Evolutionary conservation across 1,284 basidiomycete genomes (phyloP), one percentile per base, ranked within the genome.

Genomic region (Filobasidium uniguttulatum): DNA sequence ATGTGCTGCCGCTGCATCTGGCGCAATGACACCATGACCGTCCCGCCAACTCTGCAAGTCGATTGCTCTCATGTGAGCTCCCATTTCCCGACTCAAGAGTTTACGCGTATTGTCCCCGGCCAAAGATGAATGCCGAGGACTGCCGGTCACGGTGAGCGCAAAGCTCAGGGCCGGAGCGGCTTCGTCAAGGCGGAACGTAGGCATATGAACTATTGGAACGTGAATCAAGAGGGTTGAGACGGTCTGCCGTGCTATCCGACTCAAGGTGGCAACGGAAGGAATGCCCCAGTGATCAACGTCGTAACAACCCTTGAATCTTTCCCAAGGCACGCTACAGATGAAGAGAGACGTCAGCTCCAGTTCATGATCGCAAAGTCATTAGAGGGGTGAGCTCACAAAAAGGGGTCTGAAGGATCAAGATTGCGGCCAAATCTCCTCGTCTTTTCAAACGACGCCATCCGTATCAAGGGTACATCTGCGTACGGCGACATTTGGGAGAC

Each of bases 211-310:
- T 45, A 72, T 65, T 5, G 68, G 64, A 30, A 71, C 65, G 56
- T 71, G 71, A 31, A 65, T 64, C 10, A 71, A 60, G n/a, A 72
- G 61, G 3, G 65, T 64, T 30, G 67, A 63, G 49, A 69, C 62
- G 0, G 70, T 71, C 22, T 66, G 61, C 38, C 60, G 59, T 1
- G 71, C 71, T 60, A 72, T 68, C 26, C 63, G 54, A 1, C 67
- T 69, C 17, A 73, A 51, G 5, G 62, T 68, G 26, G 56, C 52
- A 8, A 71, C 56, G 1, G 68, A 65, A 2, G 71, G 71, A 23
- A 73, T 58, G 1, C 60, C 58, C 71, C 71, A 73, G 52, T 71
- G 69, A 0, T 69, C 65, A 23, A 73, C 64, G 53, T 65, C 64
- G 58, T 71, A 72, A 49, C 70, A 71, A 3, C 67, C 65, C 2